These are phyloP conservation scores for Cymodocea nodosa DNA, from an alignment of 116 monocot genomes.

Conservation along the genomic window DNA sequence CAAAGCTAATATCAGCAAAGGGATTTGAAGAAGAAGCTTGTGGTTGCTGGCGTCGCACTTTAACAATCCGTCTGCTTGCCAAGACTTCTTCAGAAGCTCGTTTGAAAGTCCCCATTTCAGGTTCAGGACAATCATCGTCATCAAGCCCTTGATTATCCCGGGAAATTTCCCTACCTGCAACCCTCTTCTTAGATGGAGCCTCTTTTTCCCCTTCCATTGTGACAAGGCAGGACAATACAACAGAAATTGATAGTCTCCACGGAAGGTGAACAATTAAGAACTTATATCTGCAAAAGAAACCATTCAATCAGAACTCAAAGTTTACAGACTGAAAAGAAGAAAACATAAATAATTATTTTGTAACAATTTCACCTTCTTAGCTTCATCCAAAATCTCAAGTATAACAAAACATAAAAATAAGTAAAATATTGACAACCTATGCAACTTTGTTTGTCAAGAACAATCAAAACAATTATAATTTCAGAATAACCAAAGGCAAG, in stretches of 20 bases:
- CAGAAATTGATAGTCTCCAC: not conserved
- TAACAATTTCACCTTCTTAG: no score
- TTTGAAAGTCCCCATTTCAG: constrained; percentile 76
- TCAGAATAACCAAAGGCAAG: no score
- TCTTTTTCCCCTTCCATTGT: constrained; percentile 39
- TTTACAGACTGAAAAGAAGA: no score
- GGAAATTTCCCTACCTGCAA: constrained; percentile 24
- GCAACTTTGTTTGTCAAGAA: no score
- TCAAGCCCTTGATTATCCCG: constrained; percentile 46
- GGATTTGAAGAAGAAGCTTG: constrained; percentile 48
- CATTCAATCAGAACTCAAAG: no score
- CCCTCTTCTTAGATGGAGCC: constrained; percentile 46
- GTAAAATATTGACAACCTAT: no score
- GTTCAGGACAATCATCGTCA: constrained; percentile 42
- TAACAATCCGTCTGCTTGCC: constrained; percentile 80
- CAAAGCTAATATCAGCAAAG: constrained; percentile 54
- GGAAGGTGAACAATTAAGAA: not conserved
- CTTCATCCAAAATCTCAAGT: no score
- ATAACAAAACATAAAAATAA: no score
- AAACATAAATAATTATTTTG: no score
- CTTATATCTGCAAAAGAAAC: no score
- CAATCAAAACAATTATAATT: no score
- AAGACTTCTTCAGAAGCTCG: constrained; percentile 83
- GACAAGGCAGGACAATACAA: not conserved
- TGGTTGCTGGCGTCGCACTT: constrained; percentile 55